phyloP scores from a whole-genome alignment of 352 stramenopile genomes.

The Phytophthora ramorum region DNA sequence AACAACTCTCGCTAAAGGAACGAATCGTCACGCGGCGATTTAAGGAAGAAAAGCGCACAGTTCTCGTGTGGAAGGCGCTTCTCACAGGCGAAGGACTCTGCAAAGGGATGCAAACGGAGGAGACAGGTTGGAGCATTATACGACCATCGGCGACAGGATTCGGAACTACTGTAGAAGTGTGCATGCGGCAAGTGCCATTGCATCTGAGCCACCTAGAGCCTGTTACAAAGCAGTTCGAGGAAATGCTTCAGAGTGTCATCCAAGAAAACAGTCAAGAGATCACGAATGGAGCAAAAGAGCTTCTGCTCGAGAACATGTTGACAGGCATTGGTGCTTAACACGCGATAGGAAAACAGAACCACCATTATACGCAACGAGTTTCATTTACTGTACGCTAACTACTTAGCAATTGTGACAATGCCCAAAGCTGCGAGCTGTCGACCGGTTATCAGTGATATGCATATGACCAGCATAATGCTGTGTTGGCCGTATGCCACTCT shows the following conservation, averaged over 20 bases:
- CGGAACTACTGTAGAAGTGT: slow-evolving; percentile 8
- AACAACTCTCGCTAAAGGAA: no score
- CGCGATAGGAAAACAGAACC: background rate
- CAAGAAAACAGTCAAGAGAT: slow-evolving; percentile 19
- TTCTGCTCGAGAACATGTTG: slow-evolving; percentile 12
- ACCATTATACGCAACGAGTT: no score
- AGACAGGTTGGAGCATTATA: slow-evolving; percentile 23
- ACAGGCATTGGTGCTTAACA: background rate
- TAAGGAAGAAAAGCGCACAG: slow-evolving; percentile 4
- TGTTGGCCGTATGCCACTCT: no score
- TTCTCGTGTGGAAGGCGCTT: slow-evolving; percentile 21
- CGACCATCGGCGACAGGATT: background rate
- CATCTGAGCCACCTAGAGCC: no score
- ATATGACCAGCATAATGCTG: no score
- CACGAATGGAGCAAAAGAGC: slow-evolving; percentile 4
- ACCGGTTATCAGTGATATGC: no score
- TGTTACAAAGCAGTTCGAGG: background rate
- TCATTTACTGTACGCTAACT: no score
- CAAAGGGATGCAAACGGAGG: slow-evolving; percentile 13
- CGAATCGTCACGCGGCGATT: no score
- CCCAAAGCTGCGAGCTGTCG: no score
- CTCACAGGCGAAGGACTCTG: slow-evolving; percentile 13
- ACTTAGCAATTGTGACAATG: no score
- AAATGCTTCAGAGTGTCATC: slow-evolving; percentile 7
- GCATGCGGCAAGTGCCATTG: background rate